Base-by-base conservation (phyloP, 1,284 basidiomycete genomes). In the Malassezia equina region DNA sequence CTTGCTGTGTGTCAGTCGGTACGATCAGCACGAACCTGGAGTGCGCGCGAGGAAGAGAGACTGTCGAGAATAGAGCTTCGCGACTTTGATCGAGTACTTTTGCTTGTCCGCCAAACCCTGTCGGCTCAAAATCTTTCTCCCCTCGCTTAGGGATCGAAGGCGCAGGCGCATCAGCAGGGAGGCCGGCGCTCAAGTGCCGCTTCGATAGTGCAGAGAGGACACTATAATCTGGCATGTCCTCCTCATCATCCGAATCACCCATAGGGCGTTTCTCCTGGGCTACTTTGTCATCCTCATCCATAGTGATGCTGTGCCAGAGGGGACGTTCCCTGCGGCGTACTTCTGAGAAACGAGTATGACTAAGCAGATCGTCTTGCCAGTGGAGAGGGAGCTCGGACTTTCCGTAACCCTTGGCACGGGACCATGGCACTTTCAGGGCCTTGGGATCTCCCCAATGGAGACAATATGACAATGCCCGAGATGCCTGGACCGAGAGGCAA, bases 31-130 rank as follows among this genome's bases (percentile, higher is more conserved):
- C 36, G 11, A 21, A 53, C 32, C 44, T 52, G 33, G 52, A 51
- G 42, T 59, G 52, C 15, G 47, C 58, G 6, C 89, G 80, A 11
- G 82, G 81, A 4, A 84, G 82, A 32, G 81, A 79, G 42, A 95
- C 76, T 0, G 88, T 84, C 36, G 84, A 82, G 58, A 90, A 84
- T 84, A 94, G 88, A 8, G 90, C 89, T 52, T 81, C 78, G 47
- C 90, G 79, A 74, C 87, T 84, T 23, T 82, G 77, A 62, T 91
- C 87, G n/a, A 93, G 78, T 52, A 84, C 84, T 44, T 88, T 87
- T 17, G 83, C 81, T 53, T 86, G 81, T 40, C 82, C 80, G 50
- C 80, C 63, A 71, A 77, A 60, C 55, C 68, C 76, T 63, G 80
- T 76, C 3, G 93, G 93, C 75, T 96, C 91, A 65, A 91, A 96